Percentiles rank a stretch among this genome's conserved stretches.
These are phyloP conservation scores for Candida oleophila DNA, from an alignment of 805 yeast species.

Conservation along the genomic window DNA sequence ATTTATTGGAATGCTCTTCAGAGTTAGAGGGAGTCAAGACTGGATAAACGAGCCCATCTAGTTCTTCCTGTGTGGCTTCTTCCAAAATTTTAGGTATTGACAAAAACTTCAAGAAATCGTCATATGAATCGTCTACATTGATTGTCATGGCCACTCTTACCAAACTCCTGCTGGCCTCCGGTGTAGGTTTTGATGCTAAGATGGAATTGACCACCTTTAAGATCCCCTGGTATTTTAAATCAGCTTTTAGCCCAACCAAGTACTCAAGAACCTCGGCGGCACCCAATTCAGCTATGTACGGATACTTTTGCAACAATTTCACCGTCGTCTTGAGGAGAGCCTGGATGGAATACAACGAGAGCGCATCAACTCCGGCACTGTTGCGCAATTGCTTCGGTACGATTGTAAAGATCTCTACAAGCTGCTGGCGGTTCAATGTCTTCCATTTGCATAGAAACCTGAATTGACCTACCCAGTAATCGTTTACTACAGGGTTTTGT, in stretches of 20 bases:
- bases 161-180: not conserved
- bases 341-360: not conserved
- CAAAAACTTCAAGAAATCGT: conserved; percentile 10
- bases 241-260: not conserved
- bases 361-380: not conserved
- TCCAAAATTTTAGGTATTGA: conserved; percentile 9
- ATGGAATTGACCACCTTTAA: not conserved
- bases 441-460: conserved; percentile 1
- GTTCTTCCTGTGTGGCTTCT: not conserved
- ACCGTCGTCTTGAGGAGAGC: not conserved
- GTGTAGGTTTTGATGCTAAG: not conserved
- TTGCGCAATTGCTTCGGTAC: not conserved
- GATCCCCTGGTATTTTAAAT: not conserved
- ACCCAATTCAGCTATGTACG: not conserved
- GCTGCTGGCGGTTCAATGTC: not conserved
- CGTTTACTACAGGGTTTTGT: not conserved
- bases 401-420: not conserved
- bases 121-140: conserved; percentile 9
- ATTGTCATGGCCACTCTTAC: conserved; percentile 8
- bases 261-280: not conserved
- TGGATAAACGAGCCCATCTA: not conserved
- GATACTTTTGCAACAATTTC: not conserved
- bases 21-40: not conserved
- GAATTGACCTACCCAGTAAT: conserved; percentile 1
- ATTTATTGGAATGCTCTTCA: not conserved